Conservation (phyloP, 805 yeast species). For the Lipomyces yamadae region DNA sequence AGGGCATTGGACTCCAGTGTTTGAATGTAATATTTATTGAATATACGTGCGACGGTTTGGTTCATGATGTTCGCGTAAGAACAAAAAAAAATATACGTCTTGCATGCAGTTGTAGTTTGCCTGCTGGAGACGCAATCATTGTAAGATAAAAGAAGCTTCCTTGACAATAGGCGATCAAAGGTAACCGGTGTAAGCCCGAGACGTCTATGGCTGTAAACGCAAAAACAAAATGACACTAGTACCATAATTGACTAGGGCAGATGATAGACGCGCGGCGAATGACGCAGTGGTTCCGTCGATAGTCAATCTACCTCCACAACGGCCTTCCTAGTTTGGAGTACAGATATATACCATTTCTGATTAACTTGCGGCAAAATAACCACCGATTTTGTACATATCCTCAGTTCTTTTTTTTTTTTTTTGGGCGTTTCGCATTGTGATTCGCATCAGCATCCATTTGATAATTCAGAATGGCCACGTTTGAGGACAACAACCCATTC, state of each 20-base stretch:
- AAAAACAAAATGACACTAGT: neutral
- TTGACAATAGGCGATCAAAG: too few species aligned
- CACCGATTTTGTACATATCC: neutral
- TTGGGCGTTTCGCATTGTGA: neutral
- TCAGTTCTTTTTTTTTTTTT: neutral
- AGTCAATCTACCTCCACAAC: neutral
- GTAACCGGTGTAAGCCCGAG: too few species aligned
- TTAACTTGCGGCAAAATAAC: neutral
- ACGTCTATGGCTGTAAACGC: neutral
- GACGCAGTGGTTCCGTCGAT: neutral
- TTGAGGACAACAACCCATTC: constrained; percentile 54
- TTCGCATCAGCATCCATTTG: neutral
- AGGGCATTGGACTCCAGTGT: neutral
- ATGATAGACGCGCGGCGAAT: neutral
- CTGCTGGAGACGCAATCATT: neutral
- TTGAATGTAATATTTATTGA: neutral
- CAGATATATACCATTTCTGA: neutral
- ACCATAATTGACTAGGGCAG: neutral
- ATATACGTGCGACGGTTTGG: neutral
- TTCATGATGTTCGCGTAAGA: neutral
- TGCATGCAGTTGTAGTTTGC: neutral
- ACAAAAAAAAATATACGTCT: neutral
- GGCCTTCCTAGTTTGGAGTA: neutral
- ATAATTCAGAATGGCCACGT: constrained; percentile 38
- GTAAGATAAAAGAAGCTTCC: neutral